A percentile compares a stretch with the other conserved stretches of the same genome.
These are phyloP conservation scores for Aspergillus ustus DNA, from an alignment of 2,329 filamentous ascomycete genomes.

Conservation along the genomic window DNA sequence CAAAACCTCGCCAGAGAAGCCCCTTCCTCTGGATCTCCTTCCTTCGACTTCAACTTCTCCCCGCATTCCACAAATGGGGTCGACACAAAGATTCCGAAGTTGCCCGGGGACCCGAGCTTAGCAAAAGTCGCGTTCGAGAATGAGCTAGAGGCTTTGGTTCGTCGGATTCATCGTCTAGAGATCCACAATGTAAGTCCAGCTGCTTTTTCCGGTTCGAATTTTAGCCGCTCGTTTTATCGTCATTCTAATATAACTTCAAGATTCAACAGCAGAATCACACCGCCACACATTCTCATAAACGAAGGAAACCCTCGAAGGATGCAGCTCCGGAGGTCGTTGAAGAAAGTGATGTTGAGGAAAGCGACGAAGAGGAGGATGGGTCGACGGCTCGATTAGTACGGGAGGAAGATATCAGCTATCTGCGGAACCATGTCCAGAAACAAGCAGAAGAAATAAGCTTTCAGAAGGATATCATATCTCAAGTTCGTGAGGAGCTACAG, in stretches of 20 bases:
- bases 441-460: conserved; percentile 90
- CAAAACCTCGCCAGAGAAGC: conserved; percentile 50
- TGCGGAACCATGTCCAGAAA: conserved; percentile 89
- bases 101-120: conserved; percentile 76
- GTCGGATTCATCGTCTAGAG: conserved; percentile 82
- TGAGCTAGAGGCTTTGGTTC: conserved; percentile 78
- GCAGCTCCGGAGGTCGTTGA: conserved; percentile 35
- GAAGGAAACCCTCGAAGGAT: conserved; percentile 40
- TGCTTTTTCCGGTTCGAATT: conserved; percentile 60
- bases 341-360: conserved; percentile 40
- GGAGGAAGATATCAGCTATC: conserved; percentile 80
- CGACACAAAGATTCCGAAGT: conserved; percentile 61
- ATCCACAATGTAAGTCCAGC: conserved; percentile 68
- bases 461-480: conserved; percentile 83
- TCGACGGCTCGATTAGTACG: conserved; percentile 59
- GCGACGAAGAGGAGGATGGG: conserved; percentile 55
- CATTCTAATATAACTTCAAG: conserved; percentile 38
- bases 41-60: conserved; percentile 41
- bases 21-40: conserved; percentile 39
- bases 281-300: conserved; percentile 43
- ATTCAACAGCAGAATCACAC: conserved; percentile 41
- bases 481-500: conserved; percentile 82
- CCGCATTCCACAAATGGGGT: conserved; percentile 52
- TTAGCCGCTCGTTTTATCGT: conserved; percentile 40
- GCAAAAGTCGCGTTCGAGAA: conserved; percentile 80